Conservation (phyloP, 2,329 filamentous ascomycete genomes). For the Diaporthe sp. region DNA sequence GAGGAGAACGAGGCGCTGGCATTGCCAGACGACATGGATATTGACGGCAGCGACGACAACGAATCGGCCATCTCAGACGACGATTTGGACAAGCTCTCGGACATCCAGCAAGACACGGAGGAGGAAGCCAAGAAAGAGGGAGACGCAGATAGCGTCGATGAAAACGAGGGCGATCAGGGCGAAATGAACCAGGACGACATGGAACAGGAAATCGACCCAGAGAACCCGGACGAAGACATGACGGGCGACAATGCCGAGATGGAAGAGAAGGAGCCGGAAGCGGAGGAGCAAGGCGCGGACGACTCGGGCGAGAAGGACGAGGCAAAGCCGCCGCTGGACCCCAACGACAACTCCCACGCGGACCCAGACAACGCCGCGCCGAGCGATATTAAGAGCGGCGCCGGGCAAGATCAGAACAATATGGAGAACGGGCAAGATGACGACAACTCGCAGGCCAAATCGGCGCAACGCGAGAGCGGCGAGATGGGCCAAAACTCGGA, state of each 20-base stretch:
- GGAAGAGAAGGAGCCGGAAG: slow-evolving; percentile 48
- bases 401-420: slow-evolving; percentile 75
- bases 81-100: slow-evolving; percentile 60
- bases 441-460: slow-evolving; percentile 71
- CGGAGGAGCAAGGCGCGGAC: slow-evolving; percentile 50
- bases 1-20: slow-evolving; percentile 48
- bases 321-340: slow-evolving; percentile 51
- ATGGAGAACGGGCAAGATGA: slow-evolving; percentile 67
- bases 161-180: slow-evolving; percentile 58
- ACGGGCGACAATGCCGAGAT: slow-evolving; percentile 40
- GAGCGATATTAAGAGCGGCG: slow-evolving; percentile 75
- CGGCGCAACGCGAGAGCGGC: slow-evolving; percentile 76
- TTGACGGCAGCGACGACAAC: slow-evolving; percentile 49
- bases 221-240: slow-evolving; percentile 39
- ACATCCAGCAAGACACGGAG: slow-evolving; percentile 52
- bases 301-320: slow-evolving; percentile 59
- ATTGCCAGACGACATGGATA: slow-evolving; percentile 49
- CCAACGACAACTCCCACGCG: slow-evolving; percentile 64
- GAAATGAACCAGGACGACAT: slow-evolving; percentile 74
- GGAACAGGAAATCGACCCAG: slow-evolving; percentile 62
- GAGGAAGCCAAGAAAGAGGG: slow-evolving; percentile 47
- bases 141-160: slow-evolving; percentile 47
- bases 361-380: slow-evolving; percentile 74
- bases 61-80: slow-evolving; percentile 40
- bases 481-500: slow-evolving; percentile 75